Evolutionary conservation across 1,139 yeast species (phyloP), one percentile per base, ranked within the genome.

Genomic region (Debaryomyces nepalensis): DNA sequence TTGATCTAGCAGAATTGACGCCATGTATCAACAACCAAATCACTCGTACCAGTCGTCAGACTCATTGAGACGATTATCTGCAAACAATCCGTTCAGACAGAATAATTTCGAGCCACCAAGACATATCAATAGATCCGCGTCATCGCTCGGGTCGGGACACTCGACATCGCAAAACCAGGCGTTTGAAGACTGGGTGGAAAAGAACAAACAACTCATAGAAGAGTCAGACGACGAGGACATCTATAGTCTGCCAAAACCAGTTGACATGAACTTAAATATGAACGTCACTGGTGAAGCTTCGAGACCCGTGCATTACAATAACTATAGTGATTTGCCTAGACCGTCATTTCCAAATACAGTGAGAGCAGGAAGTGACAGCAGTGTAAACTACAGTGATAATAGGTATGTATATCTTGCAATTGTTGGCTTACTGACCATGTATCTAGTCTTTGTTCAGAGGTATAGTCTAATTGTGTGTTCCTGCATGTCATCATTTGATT

Each of bases 1-100:
- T 22, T 11, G 26, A 20, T 26, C 9, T 14, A 10, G 20, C 6
- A 18, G 21, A 29, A 20, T 5, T 30, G 15, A 18, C 33, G 37
- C 19, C 43, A 72, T 72, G 77, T 72, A 70, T 45, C 69, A 66
- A 51, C 77, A 70, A 52, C 72, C 72, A 16, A 64, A 64, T 43
- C 66, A 63, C 41, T 59, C 68, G 26, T 60, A 61, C 50, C 52
- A 60, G 26, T 68, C 75, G 4, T 50, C 67, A 4, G 72, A 68
- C 23, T 66, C 73, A 33, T 55, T 67, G 41, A 70, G 82, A 53
- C 71, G 83, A 42, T 70, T 77, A 47, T 79, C 84, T 10, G 69
- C 81, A 21, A 79, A 79, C 54, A 81, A 81, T 51, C 87, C 87
- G 14, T 81, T 81, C 59, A 70, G 87, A 49, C 37, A 24, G 10